Base-by-base conservation (phyloP, 108 stramenopile genomes). In the Fragilariopsis cylindrus region DNA sequence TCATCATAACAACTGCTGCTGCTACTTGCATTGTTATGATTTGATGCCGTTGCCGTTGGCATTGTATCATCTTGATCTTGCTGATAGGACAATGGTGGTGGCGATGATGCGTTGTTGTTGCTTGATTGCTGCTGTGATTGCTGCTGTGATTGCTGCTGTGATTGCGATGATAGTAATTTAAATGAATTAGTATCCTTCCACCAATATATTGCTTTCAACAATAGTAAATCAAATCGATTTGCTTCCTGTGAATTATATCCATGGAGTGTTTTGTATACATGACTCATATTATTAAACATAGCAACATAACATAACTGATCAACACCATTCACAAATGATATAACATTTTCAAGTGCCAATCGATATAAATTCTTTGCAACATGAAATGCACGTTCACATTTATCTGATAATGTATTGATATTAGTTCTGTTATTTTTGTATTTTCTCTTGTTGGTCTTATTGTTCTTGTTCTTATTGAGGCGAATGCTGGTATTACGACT, bases 121-220 rank as follows among this genome's bases (percentile, higher is more conserved):
- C 30, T 30, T 30, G 30, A 30, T 30, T 30, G 30, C 30, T 30
- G 30, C 30, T 0, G 1, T 0, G 21, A 30, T 30, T 30, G 30
- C 30, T 30, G 30, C 30, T 30, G 21, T 21, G 21, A 21, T 21
- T 21, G 21, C 21, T 21, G 21, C 21, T 21, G 30, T 30, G 30
- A 30, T 30, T 30, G 30, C 2, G 30, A 60, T 60, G 16, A 9
- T 21, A 4, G 16, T 9, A 30, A 41, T 12, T 5, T 43, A 11
- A 44, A 44, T n/a, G 62, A 45, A n/a, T 9, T 41, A 6, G 42
- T n/a, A 45, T 63, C 62, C 4, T 45, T 63, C 62, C 41, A 63
- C 62, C 62, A 63, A 13, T 43, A 63, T 8, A 63, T 44, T n/a
- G 62, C 8, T 63, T 63, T 63, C 8, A 63, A n/a, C 0, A 63